Conservation (phyloP, 2,329 filamentous ascomycete species). For the Sarocladium brachiariae region DNA sequence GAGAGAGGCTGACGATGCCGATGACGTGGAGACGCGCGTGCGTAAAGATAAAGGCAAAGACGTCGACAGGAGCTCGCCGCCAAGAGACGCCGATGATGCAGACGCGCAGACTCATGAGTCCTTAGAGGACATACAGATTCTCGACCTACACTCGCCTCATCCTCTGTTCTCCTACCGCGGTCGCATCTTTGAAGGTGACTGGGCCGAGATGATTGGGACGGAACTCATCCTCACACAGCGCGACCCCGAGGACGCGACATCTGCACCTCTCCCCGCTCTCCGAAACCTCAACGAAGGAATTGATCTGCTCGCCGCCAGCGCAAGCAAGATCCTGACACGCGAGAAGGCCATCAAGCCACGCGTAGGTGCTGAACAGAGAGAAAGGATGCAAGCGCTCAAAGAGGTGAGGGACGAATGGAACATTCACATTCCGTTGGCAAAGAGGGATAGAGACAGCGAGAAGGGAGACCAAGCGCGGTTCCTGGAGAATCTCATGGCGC, state of each 20-base stretch:
- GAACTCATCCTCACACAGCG: constrained; percentile 65
- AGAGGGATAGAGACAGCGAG: constrained; percentile 37
- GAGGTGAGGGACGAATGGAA: constrained; percentile 35
- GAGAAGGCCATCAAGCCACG: constrained; percentile 53
- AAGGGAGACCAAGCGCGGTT: constrained; percentile 48
- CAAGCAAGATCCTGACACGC: constrained; percentile 61
- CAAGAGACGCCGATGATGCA: background rate
- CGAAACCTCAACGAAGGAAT: constrained; percentile 51
- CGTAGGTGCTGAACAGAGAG: constrained; percentile 23
- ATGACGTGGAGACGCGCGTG: constrained; percentile 8
- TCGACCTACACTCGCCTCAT: constrained; percentile 70
- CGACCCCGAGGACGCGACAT: constrained; percentile 36
- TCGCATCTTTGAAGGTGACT: constrained; percentile 70
- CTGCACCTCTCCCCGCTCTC: constrained; percentile 35
- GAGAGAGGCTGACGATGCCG: constrained; percentile 6
- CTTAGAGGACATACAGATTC: constrained; percentile 57
- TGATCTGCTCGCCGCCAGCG: constrained; percentile 65
- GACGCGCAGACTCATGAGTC: constrained; percentile 15
- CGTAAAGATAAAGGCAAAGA: background rate
- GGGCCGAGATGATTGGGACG: constrained; percentile 78
- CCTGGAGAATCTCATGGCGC: constrained; percentile 56
- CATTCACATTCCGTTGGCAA: constrained; percentile 37
- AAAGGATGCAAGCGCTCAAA: constrained; percentile 19
- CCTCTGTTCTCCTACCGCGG: constrained; percentile 77
- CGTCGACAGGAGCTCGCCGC: background rate